Evolutionary conservation across 106 monocot genomes (phyloP), one percentile per base, ranked within the genome.

Genomic region (Dendrobium chrysotoxum): DNA sequence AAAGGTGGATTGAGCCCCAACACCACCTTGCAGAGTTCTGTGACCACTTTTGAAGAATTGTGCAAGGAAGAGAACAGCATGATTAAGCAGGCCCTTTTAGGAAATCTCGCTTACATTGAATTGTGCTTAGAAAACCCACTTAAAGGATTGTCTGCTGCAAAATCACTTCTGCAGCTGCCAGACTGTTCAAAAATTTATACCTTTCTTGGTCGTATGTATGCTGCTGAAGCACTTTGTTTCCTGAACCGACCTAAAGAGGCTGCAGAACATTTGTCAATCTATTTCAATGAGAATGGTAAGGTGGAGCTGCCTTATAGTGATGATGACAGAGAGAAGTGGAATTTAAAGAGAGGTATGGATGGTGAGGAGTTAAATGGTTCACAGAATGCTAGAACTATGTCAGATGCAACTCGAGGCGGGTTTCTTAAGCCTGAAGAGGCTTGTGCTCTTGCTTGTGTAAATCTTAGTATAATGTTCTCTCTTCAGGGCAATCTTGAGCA

Each of bases 191-290:
- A 82, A 83, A 85, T 88, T 61, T 91, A 88, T 70, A 4, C 74
- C 8, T 98, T 95, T 85, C 83, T 98, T 3, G 84, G 88, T 50
- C 86, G 81, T 82, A 78, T 90, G 46, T 98, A 98, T 87, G 90
- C 98, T 11, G 98, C 94, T 8, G 98, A 98, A 88, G 94, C 98
- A 79, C 91, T 95, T 15, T 94, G 94, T 75, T 75, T 45, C 31
- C 85, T 98, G 28, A 92, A 91, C 77, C 75, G 86, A 71, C 86
- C 85, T 4, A 83, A 85, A 64, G 98, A 95, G 85, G 94, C 98
- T 71, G 85, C 84, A n/a, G 91, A 95, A 44, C 81, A 85, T 23
- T 80, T 98, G n/a, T 82, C 88, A 6, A 45, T 79, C 16, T 98
- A 87, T 47, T 81, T 57, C 15, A 84, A 81, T 47, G 83, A 81